phyloP scores from a whole-genome alignment of 768 basidiomycete genomes.

The Mycena belliarum region DNA sequence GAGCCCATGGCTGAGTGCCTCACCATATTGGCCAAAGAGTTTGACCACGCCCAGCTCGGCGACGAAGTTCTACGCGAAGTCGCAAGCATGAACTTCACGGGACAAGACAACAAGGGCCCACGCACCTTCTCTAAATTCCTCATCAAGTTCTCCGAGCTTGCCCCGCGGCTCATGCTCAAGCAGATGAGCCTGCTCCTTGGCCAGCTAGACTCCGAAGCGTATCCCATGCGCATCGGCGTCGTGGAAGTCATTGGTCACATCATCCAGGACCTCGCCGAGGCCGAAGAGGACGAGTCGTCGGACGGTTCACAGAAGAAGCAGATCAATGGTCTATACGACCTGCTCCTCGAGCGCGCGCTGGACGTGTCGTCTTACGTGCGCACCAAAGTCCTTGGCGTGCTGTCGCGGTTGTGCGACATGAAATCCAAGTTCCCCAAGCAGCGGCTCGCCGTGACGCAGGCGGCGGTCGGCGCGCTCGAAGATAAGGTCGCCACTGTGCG shows the following conservation, averaged over 20 bases:
- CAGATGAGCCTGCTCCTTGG: constrained; percentile 83
- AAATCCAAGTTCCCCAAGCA: constrained; percentile 85
- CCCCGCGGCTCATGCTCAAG: constrained; percentile 81
- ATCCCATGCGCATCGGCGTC: constrained; percentile 94
- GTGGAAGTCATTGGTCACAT: constrained; percentile 88
- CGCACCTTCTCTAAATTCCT: constrained; percentile 85
- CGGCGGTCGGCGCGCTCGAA: constrained; percentile 78
- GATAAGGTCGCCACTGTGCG: constrained; percentile 92
- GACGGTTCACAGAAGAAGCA: constrained; percentile 64
- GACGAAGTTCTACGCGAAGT: constrained; percentile 93
- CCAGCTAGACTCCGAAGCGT: constrained; percentile 95
- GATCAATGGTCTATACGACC: constrained; percentile 76
- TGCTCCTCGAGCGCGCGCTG: constrained; percentile 83
- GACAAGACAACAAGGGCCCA: constrained; percentile 85
- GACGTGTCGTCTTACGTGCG: constrained; percentile 92
- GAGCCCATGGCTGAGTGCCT: constrained; percentile 95
- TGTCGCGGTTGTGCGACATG: constrained; percentile 73
- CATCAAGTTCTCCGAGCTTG: constrained; percentile 74
- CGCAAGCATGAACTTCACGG: constrained; percentile 71
- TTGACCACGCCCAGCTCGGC: constrained; percentile 84
- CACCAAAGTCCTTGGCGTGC: constrained; percentile 77
- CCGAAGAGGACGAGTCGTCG: constrained; percentile 46
- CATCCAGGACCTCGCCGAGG: constrained; percentile 74
- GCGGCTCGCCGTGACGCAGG: constrained; percentile 69
- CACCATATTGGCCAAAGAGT: constrained; percentile 76